phyloP scores from a whole-genome alignment of 108 stramenopile species.

The Nitzschia sp. region DNA sequence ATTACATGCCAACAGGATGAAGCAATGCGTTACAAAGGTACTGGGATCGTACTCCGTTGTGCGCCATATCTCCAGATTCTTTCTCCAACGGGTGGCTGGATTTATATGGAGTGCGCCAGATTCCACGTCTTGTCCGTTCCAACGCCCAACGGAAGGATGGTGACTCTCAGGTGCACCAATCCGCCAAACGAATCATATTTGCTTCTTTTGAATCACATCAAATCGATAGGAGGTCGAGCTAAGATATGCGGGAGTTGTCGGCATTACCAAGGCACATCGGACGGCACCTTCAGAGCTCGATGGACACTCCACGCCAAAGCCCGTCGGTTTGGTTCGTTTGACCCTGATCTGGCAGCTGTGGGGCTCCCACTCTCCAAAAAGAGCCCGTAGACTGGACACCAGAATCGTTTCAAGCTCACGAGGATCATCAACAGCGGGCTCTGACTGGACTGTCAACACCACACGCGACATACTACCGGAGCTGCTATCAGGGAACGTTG shows the following conservation, averaged over 20 bases:
- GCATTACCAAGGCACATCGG: constrained; percentile 40
- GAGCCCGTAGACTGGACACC: constrained; percentile 31
- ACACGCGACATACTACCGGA: too few relatives aligned
- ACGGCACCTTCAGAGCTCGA: constrained; percentile 22
- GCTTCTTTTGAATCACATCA: constrained; percentile 26
- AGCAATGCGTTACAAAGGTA: too few relatives aligned
- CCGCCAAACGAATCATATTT: neutral
- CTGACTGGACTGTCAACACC: constrained; percentile 3
- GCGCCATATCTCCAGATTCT: neutral
- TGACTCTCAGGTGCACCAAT: neutral
- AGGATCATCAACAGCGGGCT: constrained; percentile 32
- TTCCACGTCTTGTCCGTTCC: constrained; percentile 2
- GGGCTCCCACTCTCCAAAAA: constrained; percentile 42
- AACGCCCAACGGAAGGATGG: constrained; percentile 10
- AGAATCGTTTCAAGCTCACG: constrained; percentile 45
- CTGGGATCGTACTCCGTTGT: too few relatives aligned
- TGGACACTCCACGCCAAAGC: constrained; percentile 27
- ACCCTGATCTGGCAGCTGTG: constrained; percentile 25
- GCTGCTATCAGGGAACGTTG: too few relatives aligned
- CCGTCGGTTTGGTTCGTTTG: neutral
- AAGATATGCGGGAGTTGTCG: constrained; percentile 45
- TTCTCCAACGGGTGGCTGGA: neutral
- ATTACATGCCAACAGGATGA: too few relatives aligned
- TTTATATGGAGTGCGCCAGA: too few relatives aligned
- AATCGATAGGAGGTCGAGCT: constrained; percentile 31